Conservation (phyloP, 192 early-diverging fungal species). For the Coemansia sp. region DNA sequence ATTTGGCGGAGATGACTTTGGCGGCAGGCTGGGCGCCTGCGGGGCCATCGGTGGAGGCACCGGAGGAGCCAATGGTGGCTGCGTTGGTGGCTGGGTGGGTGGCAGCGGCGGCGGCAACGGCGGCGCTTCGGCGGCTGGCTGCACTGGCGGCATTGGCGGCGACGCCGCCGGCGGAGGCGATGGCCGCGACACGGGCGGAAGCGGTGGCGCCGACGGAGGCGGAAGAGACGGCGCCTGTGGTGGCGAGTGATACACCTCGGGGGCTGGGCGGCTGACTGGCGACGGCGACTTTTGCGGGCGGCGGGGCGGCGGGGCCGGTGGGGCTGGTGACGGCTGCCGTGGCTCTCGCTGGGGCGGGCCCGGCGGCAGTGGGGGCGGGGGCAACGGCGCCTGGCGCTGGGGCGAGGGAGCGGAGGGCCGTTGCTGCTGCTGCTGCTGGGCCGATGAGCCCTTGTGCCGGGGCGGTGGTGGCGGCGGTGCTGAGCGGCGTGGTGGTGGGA, state of each 20-base stretch:
- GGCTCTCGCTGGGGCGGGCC: slow-evolving; percentile 8
- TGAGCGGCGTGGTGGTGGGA: slow-evolving; percentile 21
- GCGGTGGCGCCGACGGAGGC: slow-evolving; percentile 10
- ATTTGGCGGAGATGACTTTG: slow-evolving; percentile 3
- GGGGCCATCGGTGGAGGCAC: slow-evolving; percentile 8
- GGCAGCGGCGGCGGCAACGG: slow-evolving; percentile 17
- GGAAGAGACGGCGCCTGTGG: slow-evolving; percentile 17
- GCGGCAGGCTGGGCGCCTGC: slow-evolving; percentile 1
- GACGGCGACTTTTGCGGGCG: slow-evolving; percentile 13
- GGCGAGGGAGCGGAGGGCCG: neutral
- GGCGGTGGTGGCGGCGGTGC: slow-evolving; percentile 23
- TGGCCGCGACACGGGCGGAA: slow-evolving; percentile 15
- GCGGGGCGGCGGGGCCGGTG: slow-evolving; percentile 22
- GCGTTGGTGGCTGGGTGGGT: slow-evolving; percentile 1
- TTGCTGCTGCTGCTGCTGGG: slow-evolving; percentile 3
- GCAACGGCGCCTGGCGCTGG: slow-evolving; percentile 1
- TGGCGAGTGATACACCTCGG: slow-evolving; percentile 11
- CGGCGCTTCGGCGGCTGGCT: slow-evolving; percentile 12
- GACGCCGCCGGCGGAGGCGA: slow-evolving; percentile 8
- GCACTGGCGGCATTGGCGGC: slow-evolving; percentile 5
- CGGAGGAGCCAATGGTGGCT: too few relatives aligned
- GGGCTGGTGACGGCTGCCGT: slow-evolving; percentile 12
- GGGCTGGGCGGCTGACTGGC: slow-evolving; percentile 1
- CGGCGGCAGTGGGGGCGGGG: slow-evolving; percentile 18
- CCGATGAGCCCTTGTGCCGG: slow-evolving; percentile 2